Conservation (phyloP, 2,329 filamentous ascomycete species). For the Cordyceps javanica region DNA sequence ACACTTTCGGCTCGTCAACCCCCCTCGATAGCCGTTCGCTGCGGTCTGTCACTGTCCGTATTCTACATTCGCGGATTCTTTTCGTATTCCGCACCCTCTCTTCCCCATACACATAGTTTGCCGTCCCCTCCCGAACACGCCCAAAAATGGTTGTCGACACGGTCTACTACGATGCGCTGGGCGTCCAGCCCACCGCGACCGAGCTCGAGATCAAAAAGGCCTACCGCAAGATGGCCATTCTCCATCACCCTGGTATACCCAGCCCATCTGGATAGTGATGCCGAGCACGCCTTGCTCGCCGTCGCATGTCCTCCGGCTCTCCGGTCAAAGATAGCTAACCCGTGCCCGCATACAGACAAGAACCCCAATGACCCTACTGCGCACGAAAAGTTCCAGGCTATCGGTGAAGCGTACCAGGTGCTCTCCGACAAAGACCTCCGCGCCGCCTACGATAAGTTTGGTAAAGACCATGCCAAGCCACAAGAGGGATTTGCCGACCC, state of each 20-base stretch:
- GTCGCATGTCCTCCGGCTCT: not conserved
- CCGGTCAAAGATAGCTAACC: conserved; percentile 10
- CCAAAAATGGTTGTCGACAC: conserved; percentile 84
- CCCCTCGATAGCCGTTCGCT: not conserved
- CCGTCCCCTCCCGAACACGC: conserved; percentile 12
- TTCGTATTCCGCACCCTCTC: conserved; percentile 1
- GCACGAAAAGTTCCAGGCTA: conserved; percentile 88
- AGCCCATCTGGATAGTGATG: not conserved
- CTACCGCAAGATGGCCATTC: conserved; percentile 89
- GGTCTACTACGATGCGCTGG: conserved; percentile 79
- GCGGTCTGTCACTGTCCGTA: not conserved
- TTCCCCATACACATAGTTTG: not conserved
- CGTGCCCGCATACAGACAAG: conserved; percentile 59
- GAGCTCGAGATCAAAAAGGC: conserved; percentile 96
- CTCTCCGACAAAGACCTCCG: conserved; percentile 82
- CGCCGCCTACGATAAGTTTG: conserved; percentile 92
- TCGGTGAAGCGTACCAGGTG: conserved; percentile 70
- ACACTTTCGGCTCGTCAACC: not conserved
- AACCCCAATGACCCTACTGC: conserved; percentile 94
- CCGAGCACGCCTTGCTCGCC: not conserved
- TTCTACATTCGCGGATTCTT: not conserved
- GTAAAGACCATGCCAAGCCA: conserved; percentile 90
- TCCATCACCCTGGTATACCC: conserved; percentile 73
- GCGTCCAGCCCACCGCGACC: conserved; percentile 76
- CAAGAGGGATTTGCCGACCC: conserved; percentile 92